Evolutionary conservation across 2,329 filamentous ascomycete genomes (phyloP), one percentile per base, ranked within the genome.

Genomic region (Botrytis deweyae): DNA sequence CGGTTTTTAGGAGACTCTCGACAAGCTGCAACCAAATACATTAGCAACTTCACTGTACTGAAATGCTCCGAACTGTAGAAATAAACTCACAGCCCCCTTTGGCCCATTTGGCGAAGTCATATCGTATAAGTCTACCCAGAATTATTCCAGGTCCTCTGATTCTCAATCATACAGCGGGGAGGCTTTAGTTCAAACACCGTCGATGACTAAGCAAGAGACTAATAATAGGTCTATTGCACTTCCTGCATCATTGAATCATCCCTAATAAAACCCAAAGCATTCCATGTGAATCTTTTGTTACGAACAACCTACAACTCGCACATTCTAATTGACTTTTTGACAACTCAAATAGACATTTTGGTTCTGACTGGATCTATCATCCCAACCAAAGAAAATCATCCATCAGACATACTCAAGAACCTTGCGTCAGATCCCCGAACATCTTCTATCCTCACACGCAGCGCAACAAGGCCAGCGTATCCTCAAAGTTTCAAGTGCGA

Each of bases 1-100:
- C 88, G 75, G 86, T 83, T 78, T 86, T 87, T 80, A 62, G 72
- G 40, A 74, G 73, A 72, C 63, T 55, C 44, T 58, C 58, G 12
- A 70, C 67, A 66, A 75, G 72, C 74, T 75, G 40, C 25, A 46
- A 44, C 38, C 18, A 25, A 44, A n/a, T 29, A 29, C 22, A 70
- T 73, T 65, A 73, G 76, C 79, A 78, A 75, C 83, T 76, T 79
- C 86, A 85, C 83, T 20, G n/a, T 86, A n/a, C 33, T n/a, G 4
- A 46, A 63, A 46, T 61, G 9, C 2, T 36, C 44, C 38, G 38
- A 46, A 46, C 10, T 10, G 25, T 69, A 59, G 29, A 18, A 70
- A 62, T 9, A 12, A 61, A 73, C 71, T 69, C 55, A 73, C 71
- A 62, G 55, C 46, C 52, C 58, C 63, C 55, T 61, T 73, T 69